Percentiles rank a stretch among this genome's conserved stretches.
These are phyloP conservation scores for Haplosporangium sp. DNA, from an alignment of 371 early-diverging fungal genomes.

Conservation along the genomic window DNA sequence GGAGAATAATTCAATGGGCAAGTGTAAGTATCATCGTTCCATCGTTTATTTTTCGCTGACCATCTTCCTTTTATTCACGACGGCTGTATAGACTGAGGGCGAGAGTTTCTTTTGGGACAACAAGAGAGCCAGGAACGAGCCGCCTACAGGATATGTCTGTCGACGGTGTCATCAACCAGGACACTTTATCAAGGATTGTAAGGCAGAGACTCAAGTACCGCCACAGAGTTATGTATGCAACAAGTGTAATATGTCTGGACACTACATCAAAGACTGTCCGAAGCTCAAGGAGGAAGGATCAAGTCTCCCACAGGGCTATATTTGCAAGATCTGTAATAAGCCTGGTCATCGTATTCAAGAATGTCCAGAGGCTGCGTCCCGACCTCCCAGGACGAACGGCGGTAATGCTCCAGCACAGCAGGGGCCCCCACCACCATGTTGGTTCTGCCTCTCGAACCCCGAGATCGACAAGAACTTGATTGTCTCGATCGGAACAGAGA, in stretches of 20 bases:
- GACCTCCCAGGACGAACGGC: background rate
- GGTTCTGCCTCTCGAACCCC: slow-evolving; percentile 91
- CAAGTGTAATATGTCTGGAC: slow-evolving; percentile 69
- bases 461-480: slow-evolving; percentile 84
- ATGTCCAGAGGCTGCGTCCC: slow-evolving; percentile 58
- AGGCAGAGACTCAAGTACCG: slow-evolving; percentile 29
- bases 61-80: background rate
- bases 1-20: no score
- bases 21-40: background rate
- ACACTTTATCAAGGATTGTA: slow-evolving; percentile 56
- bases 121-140: slow-evolving; percentile 44
- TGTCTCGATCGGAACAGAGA: slow-evolving; percentile 74
- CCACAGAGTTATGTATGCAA: slow-evolving; percentile 67
- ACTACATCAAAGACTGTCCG: slow-evolving; percentile 76
- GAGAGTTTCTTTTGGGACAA: slow-evolving; percentile 26
- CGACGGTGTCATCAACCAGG: slow-evolving; percentile 63
- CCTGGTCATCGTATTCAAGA: slow-evolving; percentile 74
- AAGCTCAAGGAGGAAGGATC: slow-evolving; percentile 17
- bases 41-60: background rate
- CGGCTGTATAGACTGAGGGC: slow-evolving; percentile 16
- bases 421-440: slow-evolving; percentile 68
- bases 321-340: slow-evolving; percentile 65
- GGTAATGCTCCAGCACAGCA: slow-evolving; percentile 12
- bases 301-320: slow-evolving; percentile 60
- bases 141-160: slow-evolving; percentile 65